Percentiles rank a stretch among this genome's conserved stretches.
These are phyloP conservation scores for Ascosphaera apis DNA, from an alignment of 2,329 filamentous ascomycete species.

Conservation along the genomic window DNA sequence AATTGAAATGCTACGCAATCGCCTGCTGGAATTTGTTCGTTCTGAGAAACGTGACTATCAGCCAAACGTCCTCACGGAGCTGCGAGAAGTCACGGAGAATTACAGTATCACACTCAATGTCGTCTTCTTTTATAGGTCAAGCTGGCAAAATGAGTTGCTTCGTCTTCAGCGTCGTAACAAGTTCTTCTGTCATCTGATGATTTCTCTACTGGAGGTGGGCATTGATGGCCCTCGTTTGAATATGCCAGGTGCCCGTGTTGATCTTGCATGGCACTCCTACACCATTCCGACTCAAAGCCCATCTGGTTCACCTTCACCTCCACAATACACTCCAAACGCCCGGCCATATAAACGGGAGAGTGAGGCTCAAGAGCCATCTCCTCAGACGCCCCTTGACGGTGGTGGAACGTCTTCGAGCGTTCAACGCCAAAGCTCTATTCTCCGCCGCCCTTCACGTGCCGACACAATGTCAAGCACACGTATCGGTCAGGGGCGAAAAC, in stretches of 20 bases:
- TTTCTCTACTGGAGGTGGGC: slow-evolving; percentile 58
- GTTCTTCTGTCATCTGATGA: slow-evolving; percentile 79
- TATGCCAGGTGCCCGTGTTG: slow-evolving; percentile 42
- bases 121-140: slow-evolving; percentile 93
- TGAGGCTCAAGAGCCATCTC: slow-evolving; percentile 16
- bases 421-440: slow-evolving; percentile 27
- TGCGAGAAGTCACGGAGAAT: slow-evolving; percentile 57
- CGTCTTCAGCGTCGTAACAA: slow-evolving; percentile 81
- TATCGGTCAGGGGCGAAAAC: slow-evolving; percentile 34
- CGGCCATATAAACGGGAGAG: slow-evolving; percentile 13
- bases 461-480: slow-evolving; percentile 17
- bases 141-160: slow-evolving; percentile 84
- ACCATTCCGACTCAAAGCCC: slow-evolving; percentile 22
- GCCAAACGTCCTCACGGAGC: slow-evolving; percentile 62
- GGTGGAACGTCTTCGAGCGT: slow-evolving; percentile 11
- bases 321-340: slow-evolving; percentile 20
- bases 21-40: slow-evolving; percentile 61
- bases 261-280: slow-evolving; percentile 37
- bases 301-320: slow-evolving; percentile 24
- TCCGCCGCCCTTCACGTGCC: slow-evolving; percentile 26
- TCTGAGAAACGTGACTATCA: slow-evolving; percentile 80
- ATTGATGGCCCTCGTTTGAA: slow-evolving; percentile 66
- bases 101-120: slow-evolving; percentile 76
- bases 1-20: slow-evolving; percentile 58
- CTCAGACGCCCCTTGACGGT: slow-evolving; percentile 18